Conservation (phyloP, 2,329 filamentous ascomycete genomes). For the Colletotrichum costaricense region DNA sequence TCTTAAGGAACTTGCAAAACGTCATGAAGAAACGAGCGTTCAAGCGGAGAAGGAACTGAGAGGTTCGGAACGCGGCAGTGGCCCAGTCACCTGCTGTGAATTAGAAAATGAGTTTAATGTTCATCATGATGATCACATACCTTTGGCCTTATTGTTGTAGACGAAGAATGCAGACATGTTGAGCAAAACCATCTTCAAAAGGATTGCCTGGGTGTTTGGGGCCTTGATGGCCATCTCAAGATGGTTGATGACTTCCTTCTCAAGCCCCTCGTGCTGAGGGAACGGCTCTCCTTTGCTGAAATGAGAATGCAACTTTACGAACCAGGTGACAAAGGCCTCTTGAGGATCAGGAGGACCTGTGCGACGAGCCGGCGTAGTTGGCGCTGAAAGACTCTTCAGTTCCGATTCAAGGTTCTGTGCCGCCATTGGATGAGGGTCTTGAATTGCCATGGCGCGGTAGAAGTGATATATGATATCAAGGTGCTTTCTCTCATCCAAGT, state of each 20-base stretch:
- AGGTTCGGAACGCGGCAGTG: constrained; percentile 57
- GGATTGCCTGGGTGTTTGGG: constrained; percentile 69
- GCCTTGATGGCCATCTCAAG: constrained; percentile 79
- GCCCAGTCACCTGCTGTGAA: constrained; percentile 57
- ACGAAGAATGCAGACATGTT: constrained; percentile 88
- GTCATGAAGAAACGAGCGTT: constrained; percentile 83
- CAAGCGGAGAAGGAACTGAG: constrained; percentile 77
- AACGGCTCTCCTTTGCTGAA: constrained; percentile 84
- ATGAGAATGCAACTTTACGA: constrained; percentile 85
- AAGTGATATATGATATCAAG: constrained; percentile 90
- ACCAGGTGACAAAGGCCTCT: constrained; percentile 80
- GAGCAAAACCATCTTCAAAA: constrained; percentile 85
- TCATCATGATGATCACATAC: constrained; percentile 42
- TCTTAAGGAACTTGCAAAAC: constrained; percentile 76
- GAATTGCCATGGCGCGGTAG: constrained; percentile 82
- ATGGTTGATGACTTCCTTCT: constrained; percentile 85
- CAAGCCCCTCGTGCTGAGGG: constrained; percentile 80
- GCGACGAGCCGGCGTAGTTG: constrained; percentile 46
- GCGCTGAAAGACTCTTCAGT: constrained; percentile 68
- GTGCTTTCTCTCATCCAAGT: constrained; percentile 81
- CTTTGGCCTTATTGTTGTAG: constrained; percentile 68
- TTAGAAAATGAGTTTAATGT: neutral
- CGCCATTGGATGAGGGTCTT: constrained; percentile 80
- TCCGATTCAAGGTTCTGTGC: constrained; percentile 82
- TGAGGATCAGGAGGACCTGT: constrained; percentile 62